Conservation (phyloP, 208 protist genomes). For the Leishmania arabica region DNA sequence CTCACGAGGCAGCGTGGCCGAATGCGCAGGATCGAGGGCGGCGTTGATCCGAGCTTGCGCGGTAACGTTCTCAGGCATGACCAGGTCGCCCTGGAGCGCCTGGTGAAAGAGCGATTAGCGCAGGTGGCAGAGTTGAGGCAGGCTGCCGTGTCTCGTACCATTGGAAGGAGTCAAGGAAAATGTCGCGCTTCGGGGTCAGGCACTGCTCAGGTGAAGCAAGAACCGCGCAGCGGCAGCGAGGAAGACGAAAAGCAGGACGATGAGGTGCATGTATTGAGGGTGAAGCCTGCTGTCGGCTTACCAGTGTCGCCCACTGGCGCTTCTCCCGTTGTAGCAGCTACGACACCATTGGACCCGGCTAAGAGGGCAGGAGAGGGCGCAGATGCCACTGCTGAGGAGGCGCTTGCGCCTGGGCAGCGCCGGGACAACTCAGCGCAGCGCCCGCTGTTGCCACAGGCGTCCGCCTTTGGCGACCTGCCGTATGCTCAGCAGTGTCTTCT, state of each 20-base stretch:
- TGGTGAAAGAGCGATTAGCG: slow-evolving; percentile 6
- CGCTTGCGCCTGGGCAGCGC: background rate
- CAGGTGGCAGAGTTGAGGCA: background rate
- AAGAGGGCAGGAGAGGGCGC: background rate
- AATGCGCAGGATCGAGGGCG: slow-evolving; percentile 25
- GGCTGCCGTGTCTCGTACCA: background rate
- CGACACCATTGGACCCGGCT: background rate
- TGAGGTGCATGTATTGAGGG: background rate
- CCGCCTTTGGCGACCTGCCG: slow-evolving; percentile 38
- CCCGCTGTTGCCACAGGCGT: background rate
- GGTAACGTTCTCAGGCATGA: slow-evolving; percentile 20
- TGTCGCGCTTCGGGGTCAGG: background rate
- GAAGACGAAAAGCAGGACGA: background rate
- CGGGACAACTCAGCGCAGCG: background rate
- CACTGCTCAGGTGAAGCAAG: slow-evolving; percentile 4
- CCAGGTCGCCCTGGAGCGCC: slow-evolving; percentile 22
- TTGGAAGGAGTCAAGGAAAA: background rate
- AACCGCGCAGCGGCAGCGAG: slow-evolving; percentile 7
- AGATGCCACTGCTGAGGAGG: background rate
- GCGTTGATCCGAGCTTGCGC: slow-evolving; percentile 23
- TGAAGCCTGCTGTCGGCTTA: background rate
- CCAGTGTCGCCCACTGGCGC: background rate
- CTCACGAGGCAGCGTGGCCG: slow-evolving; percentile 11
- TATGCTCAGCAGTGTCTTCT: slow-evolving; percentile 82
- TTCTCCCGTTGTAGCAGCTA: background rate